Conservation (phyloP, 2,329 filamentous ascomycete species). For the Monilinia polystroma region DNA sequence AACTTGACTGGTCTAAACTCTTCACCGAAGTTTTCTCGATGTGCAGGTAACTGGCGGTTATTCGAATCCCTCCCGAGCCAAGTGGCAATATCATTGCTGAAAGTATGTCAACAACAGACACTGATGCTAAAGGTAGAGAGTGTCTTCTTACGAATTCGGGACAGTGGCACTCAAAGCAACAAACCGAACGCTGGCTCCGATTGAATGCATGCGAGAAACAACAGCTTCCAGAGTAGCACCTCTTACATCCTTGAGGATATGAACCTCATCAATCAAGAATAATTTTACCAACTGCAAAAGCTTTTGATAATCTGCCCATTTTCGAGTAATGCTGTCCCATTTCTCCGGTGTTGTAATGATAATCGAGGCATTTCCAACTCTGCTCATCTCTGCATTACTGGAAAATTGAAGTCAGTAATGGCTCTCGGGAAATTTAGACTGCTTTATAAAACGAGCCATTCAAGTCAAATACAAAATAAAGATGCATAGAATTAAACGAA, state of each 20-base stretch:
- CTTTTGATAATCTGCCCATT: slow-evolving; percentile 78
- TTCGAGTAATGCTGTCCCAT: slow-evolving; percentile 86
- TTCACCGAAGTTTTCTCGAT: slow-evolving; percentile 70
- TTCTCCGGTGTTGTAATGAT: slow-evolving; percentile 89
- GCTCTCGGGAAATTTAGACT: neutral
- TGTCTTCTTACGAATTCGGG: slow-evolving; percentile 59
- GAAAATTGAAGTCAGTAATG: neutral
- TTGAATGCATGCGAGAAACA: slow-evolving; percentile 83
- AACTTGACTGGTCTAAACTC: slow-evolving; percentile 77
- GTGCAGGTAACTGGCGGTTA: slow-evolving; percentile 61
- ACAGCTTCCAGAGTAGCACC: slow-evolving; percentile 81
- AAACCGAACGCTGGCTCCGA: slow-evolving; percentile 73
- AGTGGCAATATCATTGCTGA: slow-evolving; percentile 64
- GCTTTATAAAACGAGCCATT: neutral
- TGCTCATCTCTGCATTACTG: slow-evolving; percentile 61
- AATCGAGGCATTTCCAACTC: slow-evolving; percentile 72
- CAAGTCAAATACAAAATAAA: neutral
- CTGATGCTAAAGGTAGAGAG: no score
- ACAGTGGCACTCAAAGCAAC: slow-evolving; percentile 81
- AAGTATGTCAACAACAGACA: neutral
- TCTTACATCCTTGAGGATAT: slow-evolving; percentile 76
- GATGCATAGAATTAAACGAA: neutral
- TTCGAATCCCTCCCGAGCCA: slow-evolving; percentile 71
- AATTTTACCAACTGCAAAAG: slow-evolving; percentile 74
- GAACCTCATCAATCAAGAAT: slow-evolving; percentile 84